Evolutionary conservation across 2,329 filamentous ascomycete genomes (phyloP), one percentile per base, ranked within the genome.

Genomic region (Coniochaeta prunicola): DNA sequence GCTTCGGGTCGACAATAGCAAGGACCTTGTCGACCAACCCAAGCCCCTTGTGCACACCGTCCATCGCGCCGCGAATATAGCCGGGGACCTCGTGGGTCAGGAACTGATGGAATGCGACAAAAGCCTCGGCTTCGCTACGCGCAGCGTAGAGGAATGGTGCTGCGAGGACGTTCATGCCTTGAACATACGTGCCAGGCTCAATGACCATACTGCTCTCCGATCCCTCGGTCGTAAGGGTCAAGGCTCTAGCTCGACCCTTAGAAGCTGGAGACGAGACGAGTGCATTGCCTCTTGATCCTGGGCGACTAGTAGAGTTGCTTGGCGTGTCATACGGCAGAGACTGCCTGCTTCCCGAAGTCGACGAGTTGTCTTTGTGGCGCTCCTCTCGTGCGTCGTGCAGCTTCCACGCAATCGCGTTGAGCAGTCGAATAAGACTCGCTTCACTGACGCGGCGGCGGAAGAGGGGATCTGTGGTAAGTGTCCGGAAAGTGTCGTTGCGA

Each of bases 91-190:
- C 93, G 58, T 83, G 80, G 1, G 91, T 96, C 63, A 99, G 85
- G 63, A 97, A 88, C 48, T 86, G 87, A 70, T 96, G 87, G 67
- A 99, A 97, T 1, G 92, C 88, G 5, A 91, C 88, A 67, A 96
- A 99, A 2, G 94, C 94, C 75, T 99, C 92, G 7, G 92, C 89
- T 75, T 99, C 94, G 71, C 91, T 96, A 59, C 92, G 87, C 1
- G 94, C 92, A 5, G 91, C 92, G 71, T 99, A 99, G 53, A 99
- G 80, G 69, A 99, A 97, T 0, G 94, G 94, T 0, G 94, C 94
- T 10, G 92, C 93, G 17, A 99, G 83, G 42, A 99, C 94, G 70
- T 99, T 99, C 93, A 99, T 97, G 64, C 94, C 94, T 74, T 99
- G 94, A 2, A 99, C 93, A 67, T 99, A 99, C 42, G 90, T 92